These are phyloP conservation scores for Anisodus acutangulus DNA, from an alignment of 257 asterid genomes.

Conservation along the genomic window DNA sequence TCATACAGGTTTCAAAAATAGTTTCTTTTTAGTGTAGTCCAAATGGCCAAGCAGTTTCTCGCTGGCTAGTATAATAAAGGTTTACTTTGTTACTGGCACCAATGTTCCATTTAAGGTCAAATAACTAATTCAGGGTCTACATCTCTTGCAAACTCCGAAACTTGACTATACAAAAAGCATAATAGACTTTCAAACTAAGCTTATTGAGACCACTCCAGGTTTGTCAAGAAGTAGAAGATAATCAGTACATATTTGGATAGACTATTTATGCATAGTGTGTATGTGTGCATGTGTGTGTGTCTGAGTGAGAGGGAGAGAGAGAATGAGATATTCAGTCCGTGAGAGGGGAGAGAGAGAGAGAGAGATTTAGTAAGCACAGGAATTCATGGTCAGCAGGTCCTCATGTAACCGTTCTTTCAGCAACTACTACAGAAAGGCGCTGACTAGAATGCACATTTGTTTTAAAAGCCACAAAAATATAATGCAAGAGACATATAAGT, in stretches of 20 bases:
- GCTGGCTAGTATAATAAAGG: not conserved
- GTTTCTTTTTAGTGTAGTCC: not conserved
- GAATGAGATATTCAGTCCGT: slow-evolving; percentile 2
- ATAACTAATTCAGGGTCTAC: not conserved
- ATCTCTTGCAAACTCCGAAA: not conserved
- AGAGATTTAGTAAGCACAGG: slow-evolving; percentile 3
- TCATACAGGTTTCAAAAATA: not conserved
- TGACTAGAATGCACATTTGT: not conserved
- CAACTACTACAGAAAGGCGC: not conserved
- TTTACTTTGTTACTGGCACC: not conserved
- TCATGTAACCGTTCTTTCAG: slow-evolving; percentile 9
- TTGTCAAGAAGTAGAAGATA: not conserved
- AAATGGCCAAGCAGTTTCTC: not conserved
- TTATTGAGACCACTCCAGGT: not conserved
- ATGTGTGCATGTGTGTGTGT: not conserved
- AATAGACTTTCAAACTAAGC: not conserved
- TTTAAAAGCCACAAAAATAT: not conserved
- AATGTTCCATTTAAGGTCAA: not conserved
- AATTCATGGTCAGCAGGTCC: not conserved
- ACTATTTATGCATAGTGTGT: not conserved
- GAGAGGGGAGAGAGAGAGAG: not conserved
- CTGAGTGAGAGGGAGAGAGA: not conserved
- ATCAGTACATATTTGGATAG: not conserved
- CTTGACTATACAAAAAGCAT: slow-evolving; percentile 1
- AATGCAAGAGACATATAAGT: slow-evolving; percentile 12